Evolutionary conservation across 2,329 filamentous ascomycete genomes (phyloP).

Genomic region (Sclerotinia nivalis): DNA sequence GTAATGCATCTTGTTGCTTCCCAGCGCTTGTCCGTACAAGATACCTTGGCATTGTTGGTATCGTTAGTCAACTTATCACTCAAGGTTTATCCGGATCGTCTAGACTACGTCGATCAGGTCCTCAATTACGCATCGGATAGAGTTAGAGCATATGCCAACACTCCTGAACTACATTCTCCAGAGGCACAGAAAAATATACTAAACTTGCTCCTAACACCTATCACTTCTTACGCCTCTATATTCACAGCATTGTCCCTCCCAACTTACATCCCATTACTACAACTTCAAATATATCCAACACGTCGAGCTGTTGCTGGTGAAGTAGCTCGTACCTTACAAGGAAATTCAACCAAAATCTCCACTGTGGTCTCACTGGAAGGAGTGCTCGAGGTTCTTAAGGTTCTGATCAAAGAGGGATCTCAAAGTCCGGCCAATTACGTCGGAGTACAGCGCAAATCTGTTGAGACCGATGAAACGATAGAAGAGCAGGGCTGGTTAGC

Average conservation of each 20-base stretch:
- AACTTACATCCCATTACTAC: conserved; percentile 84
- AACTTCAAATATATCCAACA: conserved; percentile 90
- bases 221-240: conserved; percentile 86
- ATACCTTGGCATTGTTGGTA: conserved; percentile 91
- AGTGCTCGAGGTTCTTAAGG: conserved; percentile 82
- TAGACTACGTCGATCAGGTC: conserved; percentile 96
- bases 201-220: conserved; percentile 83
- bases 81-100: conserved; percentile 88
- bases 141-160: conserved; percentile 85
- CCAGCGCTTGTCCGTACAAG: conserved; percentile 87
- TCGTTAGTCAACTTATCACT: conserved; percentile 90
- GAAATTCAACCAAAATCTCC: conserved; percentile 76
- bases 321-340: conserved; percentile 78
- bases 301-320: conserved; percentile 88
- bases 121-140: conserved; percentile 85
- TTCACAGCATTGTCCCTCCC: conserved; percentile 96
- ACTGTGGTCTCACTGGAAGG: conserved; percentile 81
- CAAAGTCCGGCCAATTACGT: conserved; percentile 84
- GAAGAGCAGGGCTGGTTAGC: conserved; percentile 98
- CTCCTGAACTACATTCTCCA: conserved; percentile 88
- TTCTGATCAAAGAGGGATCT: conserved; percentile 89
- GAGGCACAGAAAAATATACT: conserved; percentile 86
- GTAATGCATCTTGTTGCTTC: conserved; percentile 91
- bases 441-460: conserved; percentile 70
- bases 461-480: conserved; percentile 94